Conservation (phyloP, 2,329 filamentous ascomycete species). For the Trichoderma oligosporum region DNA sequence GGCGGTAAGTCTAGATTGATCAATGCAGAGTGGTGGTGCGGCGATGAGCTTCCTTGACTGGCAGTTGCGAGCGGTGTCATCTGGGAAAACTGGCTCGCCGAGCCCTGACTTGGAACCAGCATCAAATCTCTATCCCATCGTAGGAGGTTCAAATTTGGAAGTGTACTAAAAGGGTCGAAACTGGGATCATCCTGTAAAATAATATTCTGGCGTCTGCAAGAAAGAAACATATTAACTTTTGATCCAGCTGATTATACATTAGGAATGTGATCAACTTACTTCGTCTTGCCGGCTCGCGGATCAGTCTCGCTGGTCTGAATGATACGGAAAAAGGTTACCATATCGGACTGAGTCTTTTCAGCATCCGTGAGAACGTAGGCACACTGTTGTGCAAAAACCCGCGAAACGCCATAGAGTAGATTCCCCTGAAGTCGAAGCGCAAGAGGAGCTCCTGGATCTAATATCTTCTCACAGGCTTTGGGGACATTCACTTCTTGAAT, state of each 20-base stretch:
- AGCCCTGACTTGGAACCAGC: conserved; percentile 36
- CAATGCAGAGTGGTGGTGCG: conserved; percentile 27
- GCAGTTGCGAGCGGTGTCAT: conserved; percentile 39
- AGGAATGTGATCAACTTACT: conserved; percentile 47
- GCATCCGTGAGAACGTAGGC: conserved; percentile 79
- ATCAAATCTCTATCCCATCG: conserved; percentile 34
- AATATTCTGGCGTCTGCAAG: conserved; percentile 67
- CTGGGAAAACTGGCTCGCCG: conserved; percentile 41
- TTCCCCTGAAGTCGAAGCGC: conserved; percentile 86
- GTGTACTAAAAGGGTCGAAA: conserved; percentile 48
- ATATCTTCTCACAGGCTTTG: conserved; percentile 85
- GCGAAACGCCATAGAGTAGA: conserved; percentile 78
- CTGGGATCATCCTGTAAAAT: conserved; percentile 76
- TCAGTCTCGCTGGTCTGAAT: conserved; percentile 59
- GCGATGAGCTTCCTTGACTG: conserved; percentile 32
- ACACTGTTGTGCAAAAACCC: conserved; percentile 84
- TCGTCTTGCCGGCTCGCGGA: conserved; percentile 64
- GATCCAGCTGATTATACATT: neutral
- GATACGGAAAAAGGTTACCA: conserved; percentile 63
- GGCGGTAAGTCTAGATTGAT: conserved; percentile 33
- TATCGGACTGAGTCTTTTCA: conserved; percentile 68
- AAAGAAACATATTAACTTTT: neutral
- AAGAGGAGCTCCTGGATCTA: conserved; percentile 75
- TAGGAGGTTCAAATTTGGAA: conserved; percentile 36
- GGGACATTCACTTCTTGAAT: conserved; percentile 84